These are phyloP conservation scores for Escovopsis sp. DNA, from an alignment of 2,329 filamentous ascomycete genomes.

Conservation along the genomic window DNA sequence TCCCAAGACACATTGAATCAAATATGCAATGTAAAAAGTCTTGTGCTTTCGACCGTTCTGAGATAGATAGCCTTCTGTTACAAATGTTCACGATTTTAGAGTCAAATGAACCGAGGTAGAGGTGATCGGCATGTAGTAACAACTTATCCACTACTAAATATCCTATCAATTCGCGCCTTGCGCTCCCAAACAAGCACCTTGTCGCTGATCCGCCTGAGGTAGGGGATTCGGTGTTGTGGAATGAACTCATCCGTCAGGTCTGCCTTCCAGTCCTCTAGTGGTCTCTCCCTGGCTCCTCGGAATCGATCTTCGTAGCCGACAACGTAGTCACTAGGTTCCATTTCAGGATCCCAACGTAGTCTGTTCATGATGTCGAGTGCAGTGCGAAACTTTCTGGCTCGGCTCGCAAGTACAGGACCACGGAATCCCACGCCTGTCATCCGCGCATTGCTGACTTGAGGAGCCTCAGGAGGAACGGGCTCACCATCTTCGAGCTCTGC, in stretches of 20 bases:
- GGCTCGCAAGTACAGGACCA: conserved; percentile 2
- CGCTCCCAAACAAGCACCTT: conserved; percentile 42
- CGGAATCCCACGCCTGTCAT: background rate
- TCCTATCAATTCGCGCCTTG: conserved; percentile 33
- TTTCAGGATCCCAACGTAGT: conserved; percentile 42
- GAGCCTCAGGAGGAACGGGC: background rate
- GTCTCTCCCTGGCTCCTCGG: conserved; percentile 36
- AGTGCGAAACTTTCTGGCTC: conserved; percentile 35
- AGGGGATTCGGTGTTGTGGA: conserved; percentile 47
- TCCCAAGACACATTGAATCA: background rate
- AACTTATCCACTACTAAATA: conserved; percentile 37
- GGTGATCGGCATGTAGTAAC: background rate
- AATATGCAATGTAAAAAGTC: no score
- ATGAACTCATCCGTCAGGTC: conserved; percentile 53
- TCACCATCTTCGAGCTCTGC: conserved; percentile 18
- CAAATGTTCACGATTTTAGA: background rate
- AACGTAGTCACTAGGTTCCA: conserved; percentile 37
- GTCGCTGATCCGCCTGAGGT: conserved; percentile 41
- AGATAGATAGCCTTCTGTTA: background rate
- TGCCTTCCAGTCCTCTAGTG: conserved; percentile 41
- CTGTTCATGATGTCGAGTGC: conserved; percentile 44
- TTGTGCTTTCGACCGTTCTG: background rate
- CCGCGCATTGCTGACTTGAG: background rate
- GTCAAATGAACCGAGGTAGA: background rate
- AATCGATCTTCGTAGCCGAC: conserved; percentile 50